These are phyloP conservation scores for Cymodocea nodosa DNA, from an alignment of 116 monocot species.

Conservation along the genomic window DNA sequence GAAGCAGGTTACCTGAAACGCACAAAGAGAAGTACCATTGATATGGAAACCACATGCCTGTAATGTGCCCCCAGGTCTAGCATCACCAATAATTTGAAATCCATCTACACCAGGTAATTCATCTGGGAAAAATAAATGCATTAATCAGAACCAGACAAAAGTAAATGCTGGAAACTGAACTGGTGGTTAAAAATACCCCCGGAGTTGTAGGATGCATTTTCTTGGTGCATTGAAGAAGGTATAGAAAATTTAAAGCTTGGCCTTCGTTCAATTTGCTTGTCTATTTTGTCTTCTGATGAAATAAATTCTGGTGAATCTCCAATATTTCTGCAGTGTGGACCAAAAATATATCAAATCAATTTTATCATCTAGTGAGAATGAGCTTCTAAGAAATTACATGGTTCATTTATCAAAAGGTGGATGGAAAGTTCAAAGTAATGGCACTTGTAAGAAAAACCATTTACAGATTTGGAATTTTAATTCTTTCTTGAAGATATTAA, in stretches of 20 bases:
- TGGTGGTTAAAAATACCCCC: conserved; percentile 23
- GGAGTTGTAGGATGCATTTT: conserved; percentile 17
- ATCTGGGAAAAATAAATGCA: conserved; percentile 17
- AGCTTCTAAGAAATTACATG: background rate
- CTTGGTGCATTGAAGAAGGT: conserved; percentile 13
- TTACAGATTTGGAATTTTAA: too few species aligned
- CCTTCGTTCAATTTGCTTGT: conserved; percentile 16
- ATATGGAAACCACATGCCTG: conserved; percentile 68
- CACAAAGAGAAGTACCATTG: conserved; percentile 71
- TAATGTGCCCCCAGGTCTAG: conserved; percentile 61
- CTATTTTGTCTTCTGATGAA: conserved; percentile 20
- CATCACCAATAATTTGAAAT: conserved; percentile 80
- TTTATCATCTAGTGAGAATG: background rate
- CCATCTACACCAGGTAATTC: conserved; percentile 76
- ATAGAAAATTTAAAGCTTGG: conserved; percentile 18
- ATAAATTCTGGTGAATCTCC: conserved; percentile 13
- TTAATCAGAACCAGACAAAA: conserved; percentile 5
- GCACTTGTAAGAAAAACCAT: too few species aligned
- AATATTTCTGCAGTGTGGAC: conserved; percentile 22
- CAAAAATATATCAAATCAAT: background rate
- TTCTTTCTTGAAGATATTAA: too few species aligned
- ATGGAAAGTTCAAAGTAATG: too few species aligned
- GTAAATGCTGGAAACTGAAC: background rate
- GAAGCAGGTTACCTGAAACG: conserved; percentile 59
- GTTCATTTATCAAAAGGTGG: too few species aligned